Percentiles rank a stretch among this genome's conserved stretches.
Evolutionary conservation across 345 rosid genomes (phyloP).

Genomic region (Hibiscus syriacus): DNA sequence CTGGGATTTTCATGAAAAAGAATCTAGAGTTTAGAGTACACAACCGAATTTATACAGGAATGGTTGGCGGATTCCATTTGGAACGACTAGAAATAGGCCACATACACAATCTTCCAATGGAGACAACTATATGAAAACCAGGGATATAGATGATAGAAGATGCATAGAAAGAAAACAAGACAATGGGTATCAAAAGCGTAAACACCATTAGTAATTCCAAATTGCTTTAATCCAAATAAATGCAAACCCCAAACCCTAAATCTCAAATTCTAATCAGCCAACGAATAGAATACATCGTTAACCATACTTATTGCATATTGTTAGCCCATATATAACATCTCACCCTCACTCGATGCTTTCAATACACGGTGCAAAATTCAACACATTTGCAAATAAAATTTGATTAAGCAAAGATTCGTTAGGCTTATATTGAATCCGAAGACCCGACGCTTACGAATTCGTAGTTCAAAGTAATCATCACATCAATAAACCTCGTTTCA

Average conservation of each 20-base stretch:
- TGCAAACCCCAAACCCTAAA: background rate
- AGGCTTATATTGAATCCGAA: background rate
- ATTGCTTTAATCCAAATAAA: background rate
- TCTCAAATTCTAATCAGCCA: background rate
- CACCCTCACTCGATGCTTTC: background rate
- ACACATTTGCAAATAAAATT: background rate
- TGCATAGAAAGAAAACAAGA: background rate
- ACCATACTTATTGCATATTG: background rate
- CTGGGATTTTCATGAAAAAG: background rate
- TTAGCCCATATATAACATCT: background rate
- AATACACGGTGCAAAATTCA: background rate
- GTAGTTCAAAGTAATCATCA: background rate
- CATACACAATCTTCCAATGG: background rate
- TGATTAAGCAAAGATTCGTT: background rate
- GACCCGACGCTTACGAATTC: background rate
- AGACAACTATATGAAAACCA: background rate
- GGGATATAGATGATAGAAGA: background rate
- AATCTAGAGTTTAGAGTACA: background rate
- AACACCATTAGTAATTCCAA: background rate
- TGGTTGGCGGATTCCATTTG: background rate
- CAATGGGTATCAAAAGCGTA: background rate
- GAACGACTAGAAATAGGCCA: background rate
- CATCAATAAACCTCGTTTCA: background rate
- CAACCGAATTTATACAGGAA: background rate
- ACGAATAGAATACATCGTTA: background rate